phyloP scores from a whole-genome alignment of 2,329 filamentous ascomycete genomes.

The Teratosphaeria viscida region DNA sequence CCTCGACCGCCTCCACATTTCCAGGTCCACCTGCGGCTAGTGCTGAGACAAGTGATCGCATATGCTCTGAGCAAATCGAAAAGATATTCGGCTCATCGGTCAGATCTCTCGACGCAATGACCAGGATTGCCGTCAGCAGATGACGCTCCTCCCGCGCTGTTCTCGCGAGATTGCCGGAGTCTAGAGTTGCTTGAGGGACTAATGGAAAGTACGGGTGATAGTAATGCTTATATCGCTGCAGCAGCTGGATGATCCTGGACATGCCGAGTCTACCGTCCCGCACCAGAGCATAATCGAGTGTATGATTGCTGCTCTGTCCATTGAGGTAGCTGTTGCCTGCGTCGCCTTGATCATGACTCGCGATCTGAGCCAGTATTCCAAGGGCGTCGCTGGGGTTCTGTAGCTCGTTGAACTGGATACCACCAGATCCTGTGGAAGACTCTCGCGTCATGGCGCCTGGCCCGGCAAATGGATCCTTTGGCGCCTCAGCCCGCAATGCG shows the following conservation, averaged over 20 bases:
- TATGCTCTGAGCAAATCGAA: constrained; percentile 56
- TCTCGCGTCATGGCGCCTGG: constrained; percentile 13
- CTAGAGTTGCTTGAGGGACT: constrained; percentile 50
- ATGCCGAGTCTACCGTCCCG: constrained; percentile 31
- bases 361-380: constrained; percentile 38
- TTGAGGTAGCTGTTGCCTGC: background rate
- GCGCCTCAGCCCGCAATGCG: constrained; percentile 18
- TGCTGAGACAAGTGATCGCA: constrained; percentile 57
- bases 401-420: constrained; percentile 31
- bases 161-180: constrained; percentile 42
- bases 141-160: constrained; percentile 54
- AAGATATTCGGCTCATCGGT: constrained; percentile 53
- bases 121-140: constrained; percentile 58
- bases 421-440: constrained; percentile 19
- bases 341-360: constrained; percentile 19
- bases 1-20: constrained; percentile 61
- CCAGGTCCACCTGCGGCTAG: constrained; percentile 57
- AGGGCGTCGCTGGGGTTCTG: constrained; percentile 41
- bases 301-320: background rate
- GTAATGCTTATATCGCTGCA: constrained; percentile 50
- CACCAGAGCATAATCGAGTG: constrained; percentile 33
- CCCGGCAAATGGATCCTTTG: constrained; percentile 7
- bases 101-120: constrained; percentile 62
- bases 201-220: constrained; percentile 64
- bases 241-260: constrained; percentile 41